phyloP scores from a whole-genome alignment of 306 rosid genomes.

The Acacia confusa region DNA sequence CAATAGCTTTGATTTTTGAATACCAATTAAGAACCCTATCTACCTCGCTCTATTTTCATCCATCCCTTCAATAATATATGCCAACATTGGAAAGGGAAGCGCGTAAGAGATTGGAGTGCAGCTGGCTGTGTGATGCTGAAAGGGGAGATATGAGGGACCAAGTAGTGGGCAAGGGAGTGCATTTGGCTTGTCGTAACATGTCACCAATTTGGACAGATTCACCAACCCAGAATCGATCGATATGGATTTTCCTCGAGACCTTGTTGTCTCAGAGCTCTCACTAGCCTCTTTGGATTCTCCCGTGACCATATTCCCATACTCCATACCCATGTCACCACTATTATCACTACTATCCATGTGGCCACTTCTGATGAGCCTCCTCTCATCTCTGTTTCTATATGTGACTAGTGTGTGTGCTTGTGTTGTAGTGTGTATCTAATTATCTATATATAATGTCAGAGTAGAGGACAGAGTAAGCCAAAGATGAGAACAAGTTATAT shows the following conservation, averaged over 20 bases:
- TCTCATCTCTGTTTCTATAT: neutral
- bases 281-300: slow-evolving; percentile 55
- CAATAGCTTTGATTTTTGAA: neutral
- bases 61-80: neutral
- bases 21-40: neutral
- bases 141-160: slow-evolving; percentile 38
- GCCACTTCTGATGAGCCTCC: neutral
- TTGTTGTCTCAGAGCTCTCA: slow-evolving; percentile 43
- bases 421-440: neutral
- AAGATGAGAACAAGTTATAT: neutral
- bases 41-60: neutral
- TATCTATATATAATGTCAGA: neutral
- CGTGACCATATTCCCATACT: slow-evolving; percentile 45
- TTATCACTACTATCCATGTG: neutral
- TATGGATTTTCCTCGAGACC: slow-evolving; percentile 52
- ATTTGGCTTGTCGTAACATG: slow-evolving; percentile 29
- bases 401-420: neutral
- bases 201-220: slow-evolving; percentile 25
- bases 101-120: too few relatives aligned
- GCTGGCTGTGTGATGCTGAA: too few relatives aligned
- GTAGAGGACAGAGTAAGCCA: neutral
- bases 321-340: slow-evolving; percentile 38
- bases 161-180: slow-evolving; percentile 40
- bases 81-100: too few relatives aligned
- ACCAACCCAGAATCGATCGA: slow-evolving; percentile 29